These are phyloP conservation scores for Pulveroboletus sp. DNA, from an alignment of 768 basidiomycete genomes.

Conservation along the genomic window DNA sequence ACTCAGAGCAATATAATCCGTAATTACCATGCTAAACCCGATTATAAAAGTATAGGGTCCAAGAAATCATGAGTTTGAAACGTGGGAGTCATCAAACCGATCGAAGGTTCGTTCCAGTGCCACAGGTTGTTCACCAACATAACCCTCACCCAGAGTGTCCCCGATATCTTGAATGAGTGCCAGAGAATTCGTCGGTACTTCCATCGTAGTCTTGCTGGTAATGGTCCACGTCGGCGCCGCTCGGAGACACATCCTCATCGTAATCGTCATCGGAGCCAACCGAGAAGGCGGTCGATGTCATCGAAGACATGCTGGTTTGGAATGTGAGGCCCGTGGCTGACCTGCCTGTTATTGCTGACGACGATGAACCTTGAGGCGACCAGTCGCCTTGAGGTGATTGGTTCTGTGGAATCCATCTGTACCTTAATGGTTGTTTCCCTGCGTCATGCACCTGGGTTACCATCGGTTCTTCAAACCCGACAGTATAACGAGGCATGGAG, in stretches of 20 bases:
- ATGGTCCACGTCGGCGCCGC: constrained; percentile 26
- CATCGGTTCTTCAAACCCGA: constrained; percentile 45
- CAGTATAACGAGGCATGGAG: constrained; percentile 28
- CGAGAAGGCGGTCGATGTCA: constrained; percentile 33
- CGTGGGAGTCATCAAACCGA: neutral
- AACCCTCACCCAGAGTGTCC: neutral
- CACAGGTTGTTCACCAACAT: neutral
- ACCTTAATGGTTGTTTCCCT: constrained; percentile 34
- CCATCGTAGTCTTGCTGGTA: constrained; percentile 27
- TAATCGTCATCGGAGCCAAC: constrained; percentile 29
- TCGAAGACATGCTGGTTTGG: constrained; percentile 36
- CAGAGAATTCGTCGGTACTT: constrained; percentile 11
- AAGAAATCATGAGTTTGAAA: constrained; percentile 11
- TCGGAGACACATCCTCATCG: constrained; percentile 35
- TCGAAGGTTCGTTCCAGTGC: neutral
- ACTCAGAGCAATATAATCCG: constrained; percentile 4
- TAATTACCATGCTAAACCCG: neutral
- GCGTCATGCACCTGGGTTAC: constrained; percentile 41
- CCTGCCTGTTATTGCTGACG: constrained; percentile 11
- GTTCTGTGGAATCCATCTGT: constrained; percentile 41
- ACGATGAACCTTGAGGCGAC: constrained; percentile 15
- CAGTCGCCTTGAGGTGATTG: constrained; percentile 31
- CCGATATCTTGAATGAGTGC: constrained; percentile 12
- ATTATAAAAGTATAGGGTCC: constrained; percentile 8
- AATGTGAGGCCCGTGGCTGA: constrained; percentile 32